Conservation (phyloP, 495 filamentous ascomycete species). For the Hypoxylon rickii region DNA sequence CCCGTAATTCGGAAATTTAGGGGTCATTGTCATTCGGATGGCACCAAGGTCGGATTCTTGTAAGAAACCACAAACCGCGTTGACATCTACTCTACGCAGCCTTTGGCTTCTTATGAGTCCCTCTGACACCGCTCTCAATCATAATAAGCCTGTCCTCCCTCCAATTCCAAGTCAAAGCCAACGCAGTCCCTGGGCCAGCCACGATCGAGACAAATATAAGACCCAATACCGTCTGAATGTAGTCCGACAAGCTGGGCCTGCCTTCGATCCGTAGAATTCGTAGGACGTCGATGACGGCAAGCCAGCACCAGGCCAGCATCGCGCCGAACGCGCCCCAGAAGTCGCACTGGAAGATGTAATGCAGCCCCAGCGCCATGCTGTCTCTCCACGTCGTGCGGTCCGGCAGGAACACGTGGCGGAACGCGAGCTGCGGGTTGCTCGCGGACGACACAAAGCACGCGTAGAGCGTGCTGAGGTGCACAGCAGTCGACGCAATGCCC, state of each 20-base stretch:
- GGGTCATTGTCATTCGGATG: too few species aligned
- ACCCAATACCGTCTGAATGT: constrained; percentile 19
- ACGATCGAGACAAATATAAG: constrained; percentile 22
- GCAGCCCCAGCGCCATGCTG: constrained; percentile 30
- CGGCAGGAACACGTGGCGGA: constrained; percentile 35
- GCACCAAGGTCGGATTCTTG: too few species aligned
- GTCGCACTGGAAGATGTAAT: constrained; percentile 39
- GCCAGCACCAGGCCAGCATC: constrained; percentile 33
- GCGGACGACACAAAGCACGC: constrained; percentile 21
- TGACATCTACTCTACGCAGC: constrained; percentile 7
- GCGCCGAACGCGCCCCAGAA: constrained; percentile 32
- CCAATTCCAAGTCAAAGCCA: constrained; percentile 40
- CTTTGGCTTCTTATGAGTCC: constrained; percentile 32
- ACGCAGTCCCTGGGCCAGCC: constrained; percentile 37
- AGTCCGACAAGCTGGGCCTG: not conserved
- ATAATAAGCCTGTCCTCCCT: constrained; percentile 41
- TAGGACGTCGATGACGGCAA: constrained; percentile 28
- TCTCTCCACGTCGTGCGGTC: constrained; percentile 12
- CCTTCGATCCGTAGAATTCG: constrained; percentile 33
- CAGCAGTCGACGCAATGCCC: constrained; percentile 19
- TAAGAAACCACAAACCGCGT: not conserved
- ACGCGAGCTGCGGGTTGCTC: constrained; percentile 22
- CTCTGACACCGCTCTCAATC: constrained; percentile 27
- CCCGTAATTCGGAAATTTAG: too few species aligned
- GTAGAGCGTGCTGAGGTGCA: constrained; percentile 24